phyloP scores from a whole-genome alignment of 2,329 filamentous ascomycete species.

The Colletotrichum camelliae region DNA sequence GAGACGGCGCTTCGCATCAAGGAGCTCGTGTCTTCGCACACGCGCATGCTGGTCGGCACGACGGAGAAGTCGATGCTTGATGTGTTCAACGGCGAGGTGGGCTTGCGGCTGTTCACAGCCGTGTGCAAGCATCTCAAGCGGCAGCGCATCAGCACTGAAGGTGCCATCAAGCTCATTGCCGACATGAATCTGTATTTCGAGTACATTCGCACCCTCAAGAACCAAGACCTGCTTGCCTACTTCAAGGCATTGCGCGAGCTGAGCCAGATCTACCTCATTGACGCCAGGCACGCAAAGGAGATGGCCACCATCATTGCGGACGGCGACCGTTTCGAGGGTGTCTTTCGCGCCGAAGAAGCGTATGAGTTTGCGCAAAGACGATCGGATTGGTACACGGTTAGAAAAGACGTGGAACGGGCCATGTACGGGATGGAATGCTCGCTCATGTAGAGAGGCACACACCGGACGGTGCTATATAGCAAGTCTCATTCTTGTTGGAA shows the following conservation, averaged over 20 bases:
- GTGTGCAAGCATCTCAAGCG: slow-evolving; percentile 98
- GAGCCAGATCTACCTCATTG: slow-evolving; percentile 94
- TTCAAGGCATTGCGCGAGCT: slow-evolving; percentile 92
- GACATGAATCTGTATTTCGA: slow-evolving; percentile 95
- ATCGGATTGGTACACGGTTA: slow-evolving; percentile 94
- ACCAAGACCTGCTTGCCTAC: slow-evolving; percentile 84
- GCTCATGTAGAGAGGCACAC: slow-evolving; percentile 69
- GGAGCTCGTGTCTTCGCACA: slow-evolving; percentile 86
- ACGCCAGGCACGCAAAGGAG: slow-evolving; percentile 85
- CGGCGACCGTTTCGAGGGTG: slow-evolving; percentile 84
- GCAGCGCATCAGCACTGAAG: slow-evolving; percentile 87
- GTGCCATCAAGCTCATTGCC: slow-evolving; percentile 90
- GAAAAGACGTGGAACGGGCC: slow-evolving; percentile 86
- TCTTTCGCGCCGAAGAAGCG: slow-evolving; percentile 95
- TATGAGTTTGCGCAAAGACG: slow-evolving; percentile 95
- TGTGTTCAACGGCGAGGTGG: slow-evolving; percentile 98
- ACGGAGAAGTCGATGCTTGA: slow-evolving; percentile 98
- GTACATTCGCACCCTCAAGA: slow-evolving; percentile 82
- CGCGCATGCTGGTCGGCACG: slow-evolving; percentile 89
- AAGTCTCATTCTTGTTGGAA: neutral
- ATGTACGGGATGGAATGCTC: slow-evolving; percentile 95
- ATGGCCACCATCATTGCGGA: slow-evolving; percentile 96
- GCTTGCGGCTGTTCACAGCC: slow-evolving; percentile 86
- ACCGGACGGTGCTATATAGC: neutral
- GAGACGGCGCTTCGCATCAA: slow-evolving; percentile 81